Conservation (phyloP, 2,329 filamentous ascomycete species). For the Diaporthe velutina region DNA sequence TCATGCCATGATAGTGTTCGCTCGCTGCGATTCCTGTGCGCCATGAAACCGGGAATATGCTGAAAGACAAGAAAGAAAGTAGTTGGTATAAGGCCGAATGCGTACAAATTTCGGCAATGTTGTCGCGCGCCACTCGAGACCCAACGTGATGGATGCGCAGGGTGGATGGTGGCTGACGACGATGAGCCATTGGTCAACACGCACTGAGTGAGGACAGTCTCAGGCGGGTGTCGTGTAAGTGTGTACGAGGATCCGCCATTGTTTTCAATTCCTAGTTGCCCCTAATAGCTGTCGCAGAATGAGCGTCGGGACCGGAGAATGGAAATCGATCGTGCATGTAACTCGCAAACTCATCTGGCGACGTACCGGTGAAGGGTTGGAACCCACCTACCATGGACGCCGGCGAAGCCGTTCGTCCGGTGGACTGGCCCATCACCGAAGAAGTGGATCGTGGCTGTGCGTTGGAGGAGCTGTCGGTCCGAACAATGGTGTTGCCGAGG, state of each 20-base stretch:
- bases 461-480: slow-evolving; percentile 48
- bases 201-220: not conserved
- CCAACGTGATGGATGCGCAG: not conserved
- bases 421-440: slow-evolving; percentile 48
- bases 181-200: not conserved
- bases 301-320: slow-evolving; percentile 60
- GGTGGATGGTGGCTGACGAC: not conserved
- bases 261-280: slow-evolving; percentile 43
- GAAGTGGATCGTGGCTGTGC: slow-evolving; percentile 42
- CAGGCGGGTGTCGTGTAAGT: not conserved
- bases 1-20: slow-evolving; percentile 32
- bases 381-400: slow-evolving; percentile 60
- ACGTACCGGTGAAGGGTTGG: slow-evolving; percentile 61
- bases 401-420: slow-evolving; percentile 57
- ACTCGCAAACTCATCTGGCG: slow-evolving; percentile 56
- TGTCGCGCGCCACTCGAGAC: not conserved
- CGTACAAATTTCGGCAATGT: not conserved
- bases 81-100: slow-evolving; percentile 1
- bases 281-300: slow-evolving; percentile 63
- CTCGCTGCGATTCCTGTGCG: slow-evolving; percentile 37
- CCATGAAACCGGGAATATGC: slow-evolving; percentile 29
- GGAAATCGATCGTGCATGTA: slow-evolving; percentile 62
- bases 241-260: slow-evolving; percentile 25
- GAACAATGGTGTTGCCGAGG: slow-evolving; percentile 45
- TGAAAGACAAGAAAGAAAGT: slow-evolving; percentile 23